Conservation (phyloP, 441 rosid genomes). For the Mallotus repandus region DNA sequence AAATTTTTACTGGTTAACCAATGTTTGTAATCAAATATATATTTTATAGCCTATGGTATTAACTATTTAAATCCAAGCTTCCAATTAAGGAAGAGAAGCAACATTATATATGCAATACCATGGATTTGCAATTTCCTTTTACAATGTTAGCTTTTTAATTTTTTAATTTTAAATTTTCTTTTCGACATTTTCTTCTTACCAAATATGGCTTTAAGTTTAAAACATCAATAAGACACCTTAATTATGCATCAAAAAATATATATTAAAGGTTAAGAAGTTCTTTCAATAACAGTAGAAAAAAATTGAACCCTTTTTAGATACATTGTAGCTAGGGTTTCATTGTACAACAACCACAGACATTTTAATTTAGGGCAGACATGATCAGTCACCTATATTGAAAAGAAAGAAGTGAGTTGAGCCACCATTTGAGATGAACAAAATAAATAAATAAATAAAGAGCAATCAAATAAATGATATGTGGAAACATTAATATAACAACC, state of each 20-base stretch:
- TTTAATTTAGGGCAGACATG: slow-evolving; percentile 13
- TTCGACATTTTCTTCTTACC: not conserved
- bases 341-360: slow-evolving; percentile 20
- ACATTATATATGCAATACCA: too few relatives aligned
- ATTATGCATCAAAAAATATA: not conserved
- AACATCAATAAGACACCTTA: not conserved
- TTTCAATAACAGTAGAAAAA: slow-evolving; percentile 4
- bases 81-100: too few relatives aligned
- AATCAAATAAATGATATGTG: too few relatives aligned
- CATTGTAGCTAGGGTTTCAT: slow-evolving; percentile 25
- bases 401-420: slow-evolving; percentile 18
- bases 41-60: too few relatives aligned
- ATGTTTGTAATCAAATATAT: too few relatives aligned
- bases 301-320: not conserved
- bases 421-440: not conserved
- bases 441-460: too few relatives aligned
- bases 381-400: slow-evolving; percentile 21
- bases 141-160: too few relatives aligned
- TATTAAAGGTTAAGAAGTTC: slow-evolving; percentile 4
- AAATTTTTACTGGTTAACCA: too few relatives aligned
- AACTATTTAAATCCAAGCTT: too few relatives aligned
- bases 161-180: not conserved
- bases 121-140: too few relatives aligned
- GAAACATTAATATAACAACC: not conserved
- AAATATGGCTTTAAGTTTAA: not conserved